phyloP scores from a whole-genome alignment of 805 yeast species.

The Komagataella kurtzmanii region DNA sequence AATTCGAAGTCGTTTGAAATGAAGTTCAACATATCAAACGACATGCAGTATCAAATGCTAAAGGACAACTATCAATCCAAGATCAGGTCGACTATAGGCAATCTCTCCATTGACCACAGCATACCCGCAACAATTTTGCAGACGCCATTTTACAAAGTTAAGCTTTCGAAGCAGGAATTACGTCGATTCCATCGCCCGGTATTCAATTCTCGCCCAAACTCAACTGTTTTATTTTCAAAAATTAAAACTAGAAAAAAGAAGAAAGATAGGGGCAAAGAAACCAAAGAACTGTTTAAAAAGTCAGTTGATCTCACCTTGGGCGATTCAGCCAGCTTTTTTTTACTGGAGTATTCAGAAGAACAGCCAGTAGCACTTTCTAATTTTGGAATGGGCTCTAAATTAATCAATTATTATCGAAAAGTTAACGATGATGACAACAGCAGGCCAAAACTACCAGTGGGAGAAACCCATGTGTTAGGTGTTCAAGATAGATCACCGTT shows the following conservation, averaged over 20 bases:
- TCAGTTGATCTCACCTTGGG: conserved; percentile 73
- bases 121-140: conserved; percentile 79
- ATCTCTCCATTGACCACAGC: conserved; percentile 82
- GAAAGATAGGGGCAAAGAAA: conserved; percentile 76
- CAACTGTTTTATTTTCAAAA: conserved; percentile 62
- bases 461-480: conserved; percentile 94
- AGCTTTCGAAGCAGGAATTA: conserved; percentile 47
- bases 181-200: conserved; percentile 73
- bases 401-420: conserved; percentile 88
- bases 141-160: conserved; percentile 82
- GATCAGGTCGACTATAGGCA: conserved; percentile 86
- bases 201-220: conserved; percentile 67
- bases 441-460: conserved; percentile 79
- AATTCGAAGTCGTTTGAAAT: conserved; percentile 38
- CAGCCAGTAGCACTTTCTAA: conserved; percentile 70
- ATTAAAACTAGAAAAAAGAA: conserved; percentile 71
- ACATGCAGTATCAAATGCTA: conserved; percentile 68
- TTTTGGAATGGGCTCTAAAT: conserved; percentile 91
- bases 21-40: conserved; percentile 81
- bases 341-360: conserved; percentile 87
- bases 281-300: conserved; percentile 56
- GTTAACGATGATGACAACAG: conserved; percentile 65
- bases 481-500: conserved; percentile 93
- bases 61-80: conserved; percentile 82
- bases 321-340: conserved; percentile 65